Conservation (phyloP, 2,329 filamentous ascomycete genomes). For the Colletotrichum limetticola region DNA sequence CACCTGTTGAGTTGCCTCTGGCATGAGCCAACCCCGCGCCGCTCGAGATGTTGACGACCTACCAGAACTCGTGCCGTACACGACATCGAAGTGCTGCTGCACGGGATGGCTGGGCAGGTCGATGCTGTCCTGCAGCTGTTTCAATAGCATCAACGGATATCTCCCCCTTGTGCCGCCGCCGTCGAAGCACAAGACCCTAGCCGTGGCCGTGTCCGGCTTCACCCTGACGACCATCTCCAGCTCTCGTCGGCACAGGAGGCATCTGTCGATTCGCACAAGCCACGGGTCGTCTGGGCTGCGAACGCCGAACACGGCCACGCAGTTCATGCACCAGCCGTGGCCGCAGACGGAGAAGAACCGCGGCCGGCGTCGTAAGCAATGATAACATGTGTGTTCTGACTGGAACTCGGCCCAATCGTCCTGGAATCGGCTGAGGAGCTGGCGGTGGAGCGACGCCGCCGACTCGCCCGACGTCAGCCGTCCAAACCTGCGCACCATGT, state of each 20-base stretch:
- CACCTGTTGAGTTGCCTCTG: background rate
- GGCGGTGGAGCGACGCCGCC: background rate
- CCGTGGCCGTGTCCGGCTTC: constrained; percentile 4
- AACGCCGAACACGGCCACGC: background rate
- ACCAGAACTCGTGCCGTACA: constrained; percentile 15
- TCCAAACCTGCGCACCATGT: background rate
- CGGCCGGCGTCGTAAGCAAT: background rate
- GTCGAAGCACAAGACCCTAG: constrained; percentile 31
- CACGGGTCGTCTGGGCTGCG: background rate
- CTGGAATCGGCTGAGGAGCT: background rate
- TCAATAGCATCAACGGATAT: constrained; percentile 42
- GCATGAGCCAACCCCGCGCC: no score
- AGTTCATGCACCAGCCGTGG: constrained; percentile 8
- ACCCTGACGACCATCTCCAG: background rate
- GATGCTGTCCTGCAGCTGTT: constrained; percentile 40
- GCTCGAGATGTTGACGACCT: background rate
- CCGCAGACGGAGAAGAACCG: background rate
- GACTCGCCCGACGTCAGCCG: background rate
- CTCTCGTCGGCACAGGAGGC: background rate
- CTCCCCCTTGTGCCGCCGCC: constrained; percentile 44
- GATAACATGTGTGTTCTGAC: background rate
- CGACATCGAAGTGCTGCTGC: constrained; percentile 3
- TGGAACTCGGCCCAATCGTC: background rate
- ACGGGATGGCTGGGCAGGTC: constrained; percentile 3
- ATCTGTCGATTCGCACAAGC: background rate